Conservation (phyloP, 2,329 filamentous ascomycete species). For the Anisogramma anomala region DNA sequence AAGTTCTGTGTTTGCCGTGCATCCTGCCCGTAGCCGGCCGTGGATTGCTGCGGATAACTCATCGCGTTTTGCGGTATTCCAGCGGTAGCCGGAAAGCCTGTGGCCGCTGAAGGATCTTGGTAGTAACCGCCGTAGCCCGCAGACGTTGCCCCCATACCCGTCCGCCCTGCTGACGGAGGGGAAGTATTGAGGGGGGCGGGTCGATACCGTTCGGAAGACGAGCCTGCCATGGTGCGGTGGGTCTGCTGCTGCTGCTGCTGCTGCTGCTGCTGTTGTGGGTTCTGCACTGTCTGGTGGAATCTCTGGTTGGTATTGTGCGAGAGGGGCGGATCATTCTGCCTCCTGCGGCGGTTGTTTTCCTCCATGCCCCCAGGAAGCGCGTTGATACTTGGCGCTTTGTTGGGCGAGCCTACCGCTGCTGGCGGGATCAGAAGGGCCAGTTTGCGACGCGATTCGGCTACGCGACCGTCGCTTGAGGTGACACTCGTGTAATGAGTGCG, state of each 20-base stretch:
- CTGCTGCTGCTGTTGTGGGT: slow-evolving; percentile 33
- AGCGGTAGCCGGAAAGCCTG: slow-evolving; percentile 37
- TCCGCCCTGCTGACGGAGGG: slow-evolving; percentile 28
- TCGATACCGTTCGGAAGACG: slow-evolving; percentile 38
- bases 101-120: slow-evolving; percentile 36
- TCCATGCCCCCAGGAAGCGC: slow-evolving; percentile 59
- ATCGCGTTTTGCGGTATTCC: slow-evolving; percentile 45
- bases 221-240: slow-evolving; percentile 31
- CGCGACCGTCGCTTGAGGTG: slow-evolving; percentile 19
- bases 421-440: slow-evolving; percentile 52
- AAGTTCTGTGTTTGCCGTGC: slow-evolving; percentile 45
- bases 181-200: slow-evolving; percentile 39
- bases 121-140: slow-evolving; percentile 50
- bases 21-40: slow-evolving; percentile 50
- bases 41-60: slow-evolving; percentile 47
- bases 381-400: slow-evolving; percentile 38
- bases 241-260: slow-evolving; percentile 37
- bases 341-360: slow-evolving; percentile 53
- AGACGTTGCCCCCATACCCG: slow-evolving; percentile 43
- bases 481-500: slow-evolving; percentile 4
- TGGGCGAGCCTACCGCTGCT: slow-evolving; percentile 49
- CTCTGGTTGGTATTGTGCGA: slow-evolving; percentile 47
- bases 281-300: slow-evolving; percentile 35
- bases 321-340: slow-evolving; percentile 64
- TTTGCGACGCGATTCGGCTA: slow-evolving; percentile 34